Evolutionary conservation across 2,329 filamentous ascomycete species (phyloP).

Genomic region (Teratosphaeria destructans): DNA sequence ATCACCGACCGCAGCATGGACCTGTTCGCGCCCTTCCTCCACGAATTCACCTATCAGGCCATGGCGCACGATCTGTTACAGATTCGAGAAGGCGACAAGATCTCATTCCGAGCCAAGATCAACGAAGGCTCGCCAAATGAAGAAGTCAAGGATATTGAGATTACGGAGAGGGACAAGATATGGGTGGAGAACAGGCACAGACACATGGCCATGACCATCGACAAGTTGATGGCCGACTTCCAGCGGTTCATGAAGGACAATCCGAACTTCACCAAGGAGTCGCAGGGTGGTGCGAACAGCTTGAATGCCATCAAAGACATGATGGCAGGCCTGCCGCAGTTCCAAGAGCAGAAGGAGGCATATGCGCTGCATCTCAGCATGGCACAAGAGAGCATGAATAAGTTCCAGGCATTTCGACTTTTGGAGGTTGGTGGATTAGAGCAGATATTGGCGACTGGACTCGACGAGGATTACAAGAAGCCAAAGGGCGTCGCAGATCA

Average conservation of each 20-base stretch:
- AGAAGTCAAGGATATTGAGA: conserved; percentile 82
- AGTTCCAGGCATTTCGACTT: conserved; percentile 76
- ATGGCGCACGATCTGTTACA: conserved; percentile 92
- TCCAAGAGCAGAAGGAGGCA: conserved; percentile 88
- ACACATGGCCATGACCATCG: conserved; percentile 97
- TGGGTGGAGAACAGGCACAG: conserved; percentile 91
- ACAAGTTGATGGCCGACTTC: conserved; percentile 86
- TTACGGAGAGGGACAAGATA: conserved; percentile 80
- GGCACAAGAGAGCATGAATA: conserved; percentile 94
- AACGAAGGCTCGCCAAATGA: conserved; percentile 62
- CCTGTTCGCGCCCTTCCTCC: conserved; percentile 71
- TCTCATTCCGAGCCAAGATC: conserved; percentile 70
- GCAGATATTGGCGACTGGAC: conserved; percentile 79
- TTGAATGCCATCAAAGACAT: conserved; percentile 93
- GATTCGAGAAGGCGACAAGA: conserved; percentile 79
- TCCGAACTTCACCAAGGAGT: conserved; percentile 71
- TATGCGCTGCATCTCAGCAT: conserved; percentile 92
- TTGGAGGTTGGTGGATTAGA: conserved; percentile 80
- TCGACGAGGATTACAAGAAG: conserved; percentile 86
- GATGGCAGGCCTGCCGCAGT: conserved; percentile 87
- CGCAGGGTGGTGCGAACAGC: conserved; percentile 56
- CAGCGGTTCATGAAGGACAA: conserved; percentile 85
- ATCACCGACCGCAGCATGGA: conserved; percentile 93
- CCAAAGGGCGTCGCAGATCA: conserved; percentile 82
- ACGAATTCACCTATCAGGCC: conserved; percentile 97